phyloP scores from a whole-genome alignment of 306 rosid genomes.

The Cicer judaicum region DNA sequence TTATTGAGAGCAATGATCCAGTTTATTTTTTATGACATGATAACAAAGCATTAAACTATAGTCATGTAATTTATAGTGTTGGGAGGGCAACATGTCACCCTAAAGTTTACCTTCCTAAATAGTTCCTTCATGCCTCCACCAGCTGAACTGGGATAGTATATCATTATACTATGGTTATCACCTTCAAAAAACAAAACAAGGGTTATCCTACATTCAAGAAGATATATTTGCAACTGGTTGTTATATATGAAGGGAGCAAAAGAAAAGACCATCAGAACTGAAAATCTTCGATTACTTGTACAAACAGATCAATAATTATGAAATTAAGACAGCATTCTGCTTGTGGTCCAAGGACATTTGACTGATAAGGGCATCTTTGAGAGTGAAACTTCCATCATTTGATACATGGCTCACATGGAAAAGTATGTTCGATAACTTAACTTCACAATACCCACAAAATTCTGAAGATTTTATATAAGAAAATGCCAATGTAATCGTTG shows the following conservation, averaged over 20 bases:
- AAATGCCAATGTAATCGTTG: neutral
- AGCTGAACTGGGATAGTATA: slow-evolving; percentile 97
- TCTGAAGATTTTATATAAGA: slow-evolving; percentile 7
- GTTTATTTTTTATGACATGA: too few relatives aligned
- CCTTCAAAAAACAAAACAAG: slow-evolving; percentile 61
- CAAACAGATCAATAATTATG: slow-evolving; percentile 14
- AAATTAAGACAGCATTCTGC: slow-evolving; percentile 21
- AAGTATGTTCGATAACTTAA: slow-evolving; percentile 25
- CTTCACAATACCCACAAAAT: slow-evolving; percentile 15
- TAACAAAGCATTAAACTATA: too few relatives aligned
- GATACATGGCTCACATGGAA: slow-evolving; percentile 22
- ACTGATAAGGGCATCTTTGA: slow-evolving; percentile 15
- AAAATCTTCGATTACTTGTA: slow-evolving; percentile 30
- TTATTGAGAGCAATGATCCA: too few relatives aligned
- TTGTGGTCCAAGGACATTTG: slow-evolving; percentile 8
- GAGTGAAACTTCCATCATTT: slow-evolving; percentile 16
- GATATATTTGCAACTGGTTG: slow-evolving; percentile 35
- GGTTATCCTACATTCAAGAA: slow-evolving; percentile 48
- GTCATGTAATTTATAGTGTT: too few relatives aligned
- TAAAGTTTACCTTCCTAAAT: slow-evolving; percentile 82
- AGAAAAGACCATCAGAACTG: slow-evolving; percentile 23
- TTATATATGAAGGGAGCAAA: slow-evolving; percentile 30
- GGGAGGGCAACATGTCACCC: slow-evolving; percentile 27
- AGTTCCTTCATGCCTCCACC: slow-evolving; percentile 98
- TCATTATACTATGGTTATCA: slow-evolving; percentile 91